Percentiles rank a stretch among this genome's conserved stretches.
phyloP scores from a whole-genome alignment of 1,284 basidiomycete genomes.

The Pseudozyma sp. region DNA sequence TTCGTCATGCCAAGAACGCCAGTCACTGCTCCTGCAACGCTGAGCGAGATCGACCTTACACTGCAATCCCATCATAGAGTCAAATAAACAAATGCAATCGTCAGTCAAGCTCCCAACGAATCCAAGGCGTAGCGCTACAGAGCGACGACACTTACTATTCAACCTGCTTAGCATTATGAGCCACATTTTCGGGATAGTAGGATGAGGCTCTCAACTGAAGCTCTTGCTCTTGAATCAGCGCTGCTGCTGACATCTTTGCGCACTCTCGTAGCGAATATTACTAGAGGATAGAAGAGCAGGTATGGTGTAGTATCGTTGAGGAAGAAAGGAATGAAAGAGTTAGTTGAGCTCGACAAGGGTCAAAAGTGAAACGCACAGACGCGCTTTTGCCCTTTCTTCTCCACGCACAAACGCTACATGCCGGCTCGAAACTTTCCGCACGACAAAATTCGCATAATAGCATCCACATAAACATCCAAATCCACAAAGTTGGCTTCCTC shows the following conservation, averaged over 20 bases:
- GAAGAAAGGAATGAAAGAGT: not conserved
- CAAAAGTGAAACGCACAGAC: conserved; percentile 22
- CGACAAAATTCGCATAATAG: too few species aligned
- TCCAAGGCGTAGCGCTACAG: not conserved
- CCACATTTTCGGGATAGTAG: conserved; percentile 59
- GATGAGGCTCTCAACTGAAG: conserved; percentile 49
- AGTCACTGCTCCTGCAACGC: conserved; percentile 57
- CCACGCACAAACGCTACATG: not conserved
- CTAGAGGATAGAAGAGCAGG: not conserved
- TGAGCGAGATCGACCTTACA: conserved; percentile 61
- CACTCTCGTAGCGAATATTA: not conserved
- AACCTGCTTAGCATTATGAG: conserved; percentile 59
- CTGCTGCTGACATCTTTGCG: conserved; percentile 39
- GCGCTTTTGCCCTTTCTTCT: conserved; percentile 2
- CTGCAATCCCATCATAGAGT: conserved; percentile 19
- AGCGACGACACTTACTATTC: conserved; percentile 52
- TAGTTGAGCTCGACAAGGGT: conserved; percentile 1
- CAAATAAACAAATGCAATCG: not conserved
- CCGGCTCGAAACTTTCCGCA: not conserved
- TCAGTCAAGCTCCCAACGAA: not conserved
- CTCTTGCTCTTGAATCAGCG: conserved; percentile 42
- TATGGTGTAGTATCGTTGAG: not conserved
- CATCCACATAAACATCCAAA: too few species aligned
- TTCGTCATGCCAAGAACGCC: conserved; percentile 66
- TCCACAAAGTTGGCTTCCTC: too few species aligned